Evolutionary conservation across 148 eudicot species (phyloP).

Genomic region (Arbutus unedo): DNA sequence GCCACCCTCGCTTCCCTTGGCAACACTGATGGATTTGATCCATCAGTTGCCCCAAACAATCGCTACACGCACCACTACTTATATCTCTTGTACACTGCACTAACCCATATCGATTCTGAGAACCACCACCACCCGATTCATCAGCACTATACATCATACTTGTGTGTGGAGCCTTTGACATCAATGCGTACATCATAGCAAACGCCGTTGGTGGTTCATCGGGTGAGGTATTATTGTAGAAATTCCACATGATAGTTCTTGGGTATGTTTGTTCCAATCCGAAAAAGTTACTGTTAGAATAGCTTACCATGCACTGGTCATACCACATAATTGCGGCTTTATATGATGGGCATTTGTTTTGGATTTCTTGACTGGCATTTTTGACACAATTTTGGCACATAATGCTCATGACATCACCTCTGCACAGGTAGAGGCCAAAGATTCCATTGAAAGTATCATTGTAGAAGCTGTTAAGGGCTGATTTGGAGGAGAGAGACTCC

Average conservation of each 20-base stretch:
- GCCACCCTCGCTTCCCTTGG: neutral
- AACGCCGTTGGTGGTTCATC: neutral
- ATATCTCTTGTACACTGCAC: neutral
- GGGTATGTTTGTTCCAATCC: neutral
- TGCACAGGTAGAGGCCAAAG: constrained; percentile 10
- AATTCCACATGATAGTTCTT: neutral
- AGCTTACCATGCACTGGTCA: neutral
- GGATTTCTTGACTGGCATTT: neutral
- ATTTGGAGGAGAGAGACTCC: neutral
- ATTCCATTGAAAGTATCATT: neutral
- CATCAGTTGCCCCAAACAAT: neutral
- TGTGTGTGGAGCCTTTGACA: neutral
- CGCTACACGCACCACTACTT: neutral
- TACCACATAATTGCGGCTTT: neutral
- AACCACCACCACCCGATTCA: neutral
- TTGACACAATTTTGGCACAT: neutral
- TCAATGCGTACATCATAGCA: neutral
- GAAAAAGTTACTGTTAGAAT: neutral
- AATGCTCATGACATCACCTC: neutral
- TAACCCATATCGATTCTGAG: neutral
- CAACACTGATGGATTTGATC: neutral
- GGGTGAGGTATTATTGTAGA: neutral
- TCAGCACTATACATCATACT: neutral
- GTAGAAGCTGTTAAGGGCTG: neutral
- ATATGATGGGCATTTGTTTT: neutral